Evolutionary conservation across 768 basidiomycete species (phyloP), one percentile per base, ranked within the genome.

Genomic region (Crucibulum laeve): DNA sequence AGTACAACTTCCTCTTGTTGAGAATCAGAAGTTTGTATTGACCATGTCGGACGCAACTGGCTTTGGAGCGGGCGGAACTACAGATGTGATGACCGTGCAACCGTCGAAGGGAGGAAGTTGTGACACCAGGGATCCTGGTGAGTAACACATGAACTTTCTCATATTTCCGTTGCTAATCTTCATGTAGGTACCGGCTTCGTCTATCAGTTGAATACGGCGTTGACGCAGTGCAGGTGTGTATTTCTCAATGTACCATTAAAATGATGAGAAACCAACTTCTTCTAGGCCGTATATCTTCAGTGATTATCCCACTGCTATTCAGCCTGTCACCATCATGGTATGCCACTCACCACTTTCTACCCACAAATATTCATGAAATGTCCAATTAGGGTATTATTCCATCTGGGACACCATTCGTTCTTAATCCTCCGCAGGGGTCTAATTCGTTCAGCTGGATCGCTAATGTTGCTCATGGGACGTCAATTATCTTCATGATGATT

Each of bases 31-130:
- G 42, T 65, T 87, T 38, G 39, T 87, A 10, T 45, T 82, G 15
- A 71, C 77, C 25, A 84, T 90, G 82, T 88, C 82, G 21, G 87
- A 90, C 55, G 68, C 78, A 14, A 75, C 74, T 21, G 85, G 84
- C 1, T 87, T 82, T 55, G 84, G 66, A 33, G 67, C 80, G 7
- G 87, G 87, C 3, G 87, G 84, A 18, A 67, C 69, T 19, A 73
- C 77, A 7, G 44, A 60, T 34, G 38, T 84, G 4, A 50, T 82
- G 30, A 69, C 65, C 1, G 77, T 80, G 13, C 77, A 70, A 30
- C 42, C 60, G 7, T 69, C 80, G 2, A 55, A 67, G 21, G 70
- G 71, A 11, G 73, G 70, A 10, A 60, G 50, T 13, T 89, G 87
- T 60, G 67, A 77, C 46, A 76, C 74, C 0, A 64, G 66, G 8